A percentile compares a stretch with the other conserved stretches of the same genome.
phyloP scores from a whole-genome alignment of 805 yeast species.

The Candida suzukii region DNA sequence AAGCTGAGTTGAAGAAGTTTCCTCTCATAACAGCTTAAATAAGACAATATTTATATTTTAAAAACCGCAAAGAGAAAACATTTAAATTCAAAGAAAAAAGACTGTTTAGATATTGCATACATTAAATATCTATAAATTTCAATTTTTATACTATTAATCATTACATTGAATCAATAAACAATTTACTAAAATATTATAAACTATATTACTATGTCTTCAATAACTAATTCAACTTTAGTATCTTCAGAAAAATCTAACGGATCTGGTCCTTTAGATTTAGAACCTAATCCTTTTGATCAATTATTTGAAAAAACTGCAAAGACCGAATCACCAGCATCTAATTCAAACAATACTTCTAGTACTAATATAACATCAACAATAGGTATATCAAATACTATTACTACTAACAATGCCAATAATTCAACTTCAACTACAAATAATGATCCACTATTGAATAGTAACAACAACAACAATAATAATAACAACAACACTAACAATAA shows the following conservation, averaged over 20 bases:
- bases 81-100: no score
- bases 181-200: background rate
- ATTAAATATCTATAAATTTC: no score
- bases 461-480: background rate
- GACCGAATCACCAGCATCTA: no score
- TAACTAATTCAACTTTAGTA: background rate
- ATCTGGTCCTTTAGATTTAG: slow-evolving; percentile 36
- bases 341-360: background rate
- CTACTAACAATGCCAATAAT: background rate
- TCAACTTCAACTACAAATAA: background rate
- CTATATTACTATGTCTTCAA: background rate
- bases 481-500: background rate
- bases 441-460: no score
- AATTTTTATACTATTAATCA: no score
- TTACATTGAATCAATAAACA: no score
- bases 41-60: no score
- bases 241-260: background rate
- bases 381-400: background rate
- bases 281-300: slow-evolving; percentile 93
- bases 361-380: background rate
- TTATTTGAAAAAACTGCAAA: slow-evolving; percentile 70
- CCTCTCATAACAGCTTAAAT: no score
- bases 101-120: no score
- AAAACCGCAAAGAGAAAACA: no score
- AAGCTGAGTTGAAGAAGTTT: no score